phyloP scores from a whole-genome alignment of 2,329 filamentous ascomycete genomes.

The Leptodontidium sp. region DNA sequence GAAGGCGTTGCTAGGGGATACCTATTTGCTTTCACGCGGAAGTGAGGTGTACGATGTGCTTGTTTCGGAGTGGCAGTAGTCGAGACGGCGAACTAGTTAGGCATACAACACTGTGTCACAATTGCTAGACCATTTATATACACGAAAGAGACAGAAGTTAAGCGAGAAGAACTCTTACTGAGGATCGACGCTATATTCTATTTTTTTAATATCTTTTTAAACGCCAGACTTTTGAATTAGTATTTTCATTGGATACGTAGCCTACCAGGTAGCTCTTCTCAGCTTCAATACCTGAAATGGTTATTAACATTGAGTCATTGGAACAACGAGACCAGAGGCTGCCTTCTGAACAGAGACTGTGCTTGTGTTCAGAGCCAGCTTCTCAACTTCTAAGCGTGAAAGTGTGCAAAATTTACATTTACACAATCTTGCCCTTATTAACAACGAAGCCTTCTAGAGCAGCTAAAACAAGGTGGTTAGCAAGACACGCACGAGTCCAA shows the following conservation, averaged over 20 bases:
- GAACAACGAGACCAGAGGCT: neutral
- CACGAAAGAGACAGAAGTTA: neutral
- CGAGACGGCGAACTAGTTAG: neutral
- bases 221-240: conserved; percentile 31
- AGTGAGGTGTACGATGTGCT: too few relatives aligned
- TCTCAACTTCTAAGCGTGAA: neutral
- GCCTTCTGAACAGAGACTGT: neutral
- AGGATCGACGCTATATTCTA: neutral
- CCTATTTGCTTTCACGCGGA: conserved; percentile 19
- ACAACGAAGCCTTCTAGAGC: conserved; percentile 89
- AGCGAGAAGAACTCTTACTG: neutral
- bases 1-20: conserved; percentile 22
- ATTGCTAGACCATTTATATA: neutral
- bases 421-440: conserved; percentile 82
- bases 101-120: neutral
- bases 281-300: neutral
- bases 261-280: neutral
- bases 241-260: neutral
- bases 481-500: neutral
- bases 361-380: neutral
- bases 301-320: neutral
- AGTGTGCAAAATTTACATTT: neutral
- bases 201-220: conserved; percentile 12
- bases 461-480: conserved; percentile 53
- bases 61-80: neutral